These are phyloP conservation scores for Chlorella sp. DNA, from an alignment of 139 green algal genomes.

Conservation along the genomic window DNA sequence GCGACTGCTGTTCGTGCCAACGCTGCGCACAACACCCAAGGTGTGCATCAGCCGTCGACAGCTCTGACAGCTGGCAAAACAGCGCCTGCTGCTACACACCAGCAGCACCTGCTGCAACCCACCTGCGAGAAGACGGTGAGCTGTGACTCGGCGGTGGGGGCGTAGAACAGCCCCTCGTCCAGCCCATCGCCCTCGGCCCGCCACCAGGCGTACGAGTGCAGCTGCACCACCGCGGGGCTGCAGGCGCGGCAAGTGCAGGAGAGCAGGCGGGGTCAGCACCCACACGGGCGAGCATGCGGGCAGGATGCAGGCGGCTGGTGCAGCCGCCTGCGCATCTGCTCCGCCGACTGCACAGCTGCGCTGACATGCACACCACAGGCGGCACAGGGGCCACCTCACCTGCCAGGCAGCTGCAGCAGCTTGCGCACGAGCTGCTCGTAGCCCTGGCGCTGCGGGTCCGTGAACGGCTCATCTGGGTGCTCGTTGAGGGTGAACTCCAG, in stretches of 20 bases:
- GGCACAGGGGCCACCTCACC: background rate
- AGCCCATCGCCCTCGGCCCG: background rate
- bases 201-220: constrained; percentile 3
- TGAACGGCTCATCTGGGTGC: background rate
- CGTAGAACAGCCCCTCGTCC: background rate
- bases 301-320: no score
- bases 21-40: background rate
- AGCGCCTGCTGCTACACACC: background rate
- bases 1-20: no score
- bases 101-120: background rate
- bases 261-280: background rate
- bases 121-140: background rate
- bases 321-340: background rate
- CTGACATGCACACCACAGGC: background rate
- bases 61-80: background rate
- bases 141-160: background rate
- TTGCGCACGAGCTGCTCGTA: constrained; percentile 1
- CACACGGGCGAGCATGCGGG: no score
- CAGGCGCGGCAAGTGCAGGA: background rate
- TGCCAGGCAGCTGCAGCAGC: background rate
- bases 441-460: background rate
- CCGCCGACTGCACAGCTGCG: no score
- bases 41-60: background rate
- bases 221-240: constrained; percentile 4
- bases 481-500: background rate